These are phyloP conservation scores for Epichloe coenophiala DNA, from an alignment of 2,329 filamentous ascomycete species.

Conservation along the genomic window DNA sequence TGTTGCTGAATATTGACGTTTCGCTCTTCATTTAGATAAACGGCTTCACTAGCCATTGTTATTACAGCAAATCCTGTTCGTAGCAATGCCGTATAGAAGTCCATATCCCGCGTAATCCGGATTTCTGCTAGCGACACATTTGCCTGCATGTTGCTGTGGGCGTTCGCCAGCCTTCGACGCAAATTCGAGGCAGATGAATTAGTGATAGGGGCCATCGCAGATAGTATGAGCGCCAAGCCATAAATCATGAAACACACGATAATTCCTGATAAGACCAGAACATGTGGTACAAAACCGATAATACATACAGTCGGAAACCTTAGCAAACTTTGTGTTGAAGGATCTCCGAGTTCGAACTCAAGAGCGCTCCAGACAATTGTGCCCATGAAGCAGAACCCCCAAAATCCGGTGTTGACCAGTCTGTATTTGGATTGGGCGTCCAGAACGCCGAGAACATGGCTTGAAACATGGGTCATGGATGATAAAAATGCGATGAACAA, in stretches of 20 bases:
- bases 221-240: constrained; percentile 58
- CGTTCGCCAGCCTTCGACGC: constrained; percentile 49
- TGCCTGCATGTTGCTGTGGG: constrained; percentile 83
- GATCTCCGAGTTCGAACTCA: constrained; percentile 46
- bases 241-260: constrained; percentile 66
- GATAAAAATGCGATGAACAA: constrained; percentile 80
- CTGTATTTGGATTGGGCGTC: constrained; percentile 67
- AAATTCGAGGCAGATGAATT: constrained; percentile 26
- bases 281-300: constrained; percentile 85
- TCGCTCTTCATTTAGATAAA: constrained; percentile 84
- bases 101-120: constrained; percentile 72
- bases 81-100: constrained; percentile 86
- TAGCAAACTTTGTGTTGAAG: constrained; percentile 52
- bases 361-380: constrained; percentile 68
- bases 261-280: constrained; percentile 76
- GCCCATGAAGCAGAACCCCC: constrained; percentile 81
- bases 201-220: constrained; percentile 32
- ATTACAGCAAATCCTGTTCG: constrained; percentile 78
- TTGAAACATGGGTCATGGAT: constrained; percentile 74
- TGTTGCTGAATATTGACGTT: constrained; percentile 57
- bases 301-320: constrained; percentile 91
- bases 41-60: constrained; percentile 87
- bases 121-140: constrained; percentile 75
- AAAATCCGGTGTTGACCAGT: constrained; percentile 77
- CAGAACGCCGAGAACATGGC: constrained; percentile 68